Conservation (phyloP, 768 basidiomycete genomes). For the Phylloporus scabripes region DNA sequence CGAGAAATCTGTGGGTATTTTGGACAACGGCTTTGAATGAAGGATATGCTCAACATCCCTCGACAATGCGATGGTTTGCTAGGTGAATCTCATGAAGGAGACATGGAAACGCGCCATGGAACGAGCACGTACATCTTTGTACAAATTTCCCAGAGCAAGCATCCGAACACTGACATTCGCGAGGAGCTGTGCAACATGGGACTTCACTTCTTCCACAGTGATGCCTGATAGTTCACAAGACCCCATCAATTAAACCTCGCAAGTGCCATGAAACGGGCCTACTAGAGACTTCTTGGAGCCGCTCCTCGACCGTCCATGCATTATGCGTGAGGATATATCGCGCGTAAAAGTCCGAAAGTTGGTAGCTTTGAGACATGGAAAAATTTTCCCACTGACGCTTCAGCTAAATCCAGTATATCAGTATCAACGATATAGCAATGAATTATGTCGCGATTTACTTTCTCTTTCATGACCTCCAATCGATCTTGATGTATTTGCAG, state of each 20-base stretch:
- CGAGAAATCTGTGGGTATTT: conserved; percentile 36
- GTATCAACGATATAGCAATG: not conserved
- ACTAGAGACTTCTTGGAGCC: conserved; percentile 70
- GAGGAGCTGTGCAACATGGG: conserved; percentile 55
- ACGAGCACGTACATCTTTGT: conserved; percentile 58
- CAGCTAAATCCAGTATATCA: conserved; percentile 39
- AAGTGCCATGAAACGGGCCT: conserved; percentile 27
- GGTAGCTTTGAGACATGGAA: conserved; percentile 77
- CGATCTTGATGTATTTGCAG: conserved; percentile 65
- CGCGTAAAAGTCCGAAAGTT: conserved; percentile 69
- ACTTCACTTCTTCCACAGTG: conserved; percentile 62
- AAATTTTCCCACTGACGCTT: conserved; percentile 83
- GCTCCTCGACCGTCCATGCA: conserved; percentile 75
- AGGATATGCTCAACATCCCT: conserved; percentile 68
- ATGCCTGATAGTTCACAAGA: conserved; percentile 43
- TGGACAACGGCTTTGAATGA: conserved; percentile 40
- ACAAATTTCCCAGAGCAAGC: conserved; percentile 79
- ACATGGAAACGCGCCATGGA: not conserved
- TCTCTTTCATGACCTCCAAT: conserved; percentile 78
- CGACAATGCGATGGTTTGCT: conserved; percentile 76
- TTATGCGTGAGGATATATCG: conserved; percentile 65
- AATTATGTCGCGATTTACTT: conserved; percentile 42
- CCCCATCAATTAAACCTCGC: not conserved
- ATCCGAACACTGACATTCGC: conserved; percentile 63
- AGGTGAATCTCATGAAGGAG: conserved; percentile 8